Conservation (phyloP, 1,139 yeast species). For the Ogataea hybrid region DNA sequence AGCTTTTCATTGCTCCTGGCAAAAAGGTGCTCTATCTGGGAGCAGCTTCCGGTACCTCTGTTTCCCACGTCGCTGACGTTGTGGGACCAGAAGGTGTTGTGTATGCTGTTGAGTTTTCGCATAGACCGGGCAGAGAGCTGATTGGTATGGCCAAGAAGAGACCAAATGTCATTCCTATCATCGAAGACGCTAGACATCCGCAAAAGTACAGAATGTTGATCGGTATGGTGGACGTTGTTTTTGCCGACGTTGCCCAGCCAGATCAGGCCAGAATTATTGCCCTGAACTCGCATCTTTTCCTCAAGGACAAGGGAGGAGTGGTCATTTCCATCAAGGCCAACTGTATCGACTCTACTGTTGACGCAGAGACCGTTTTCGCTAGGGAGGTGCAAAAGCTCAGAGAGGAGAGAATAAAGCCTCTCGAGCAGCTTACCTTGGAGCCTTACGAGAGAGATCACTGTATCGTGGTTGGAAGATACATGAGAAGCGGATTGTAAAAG, state of each 20-base stretch:
- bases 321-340: conserved; percentile 98
- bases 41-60: conserved; percentile 99
- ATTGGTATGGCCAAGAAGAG: conserved; percentile 99
- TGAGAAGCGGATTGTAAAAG: conserved; percentile 76
- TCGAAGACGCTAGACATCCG: conserved; percentile 99
- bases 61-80: conserved; percentile 95
- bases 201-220: conserved; percentile 98
- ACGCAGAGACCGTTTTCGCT: conserved; percentile 98
- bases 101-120: conserved; percentile 98
- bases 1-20: conserved; percentile 96
- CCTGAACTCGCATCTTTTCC: conserved; percentile 94
- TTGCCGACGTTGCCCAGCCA: conserved; percentile 99
- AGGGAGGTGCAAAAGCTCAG: conserved; percentile 99
- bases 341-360: conserved; percentile 99
- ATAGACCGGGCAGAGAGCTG: conserved; percentile 99
- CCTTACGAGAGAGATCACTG: conserved; percentile 99
- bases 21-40: conserved; percentile 96
- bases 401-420: conserved; percentile 97
- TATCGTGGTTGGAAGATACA: conserved; percentile 95
- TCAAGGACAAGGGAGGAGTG: conserved; percentile 98
- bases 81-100: conserved; percentile 99
- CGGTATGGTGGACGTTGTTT: conserved; percentile 98
- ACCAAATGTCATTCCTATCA: conserved; percentile 97
- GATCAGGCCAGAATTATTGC: conserved; percentile 99
- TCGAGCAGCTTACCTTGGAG: conserved; percentile 97